Evolutionary conservation across 2,329 filamentous ascomycete species (phyloP).

Genomic region (Neopestalotiopsis sp.): DNA sequence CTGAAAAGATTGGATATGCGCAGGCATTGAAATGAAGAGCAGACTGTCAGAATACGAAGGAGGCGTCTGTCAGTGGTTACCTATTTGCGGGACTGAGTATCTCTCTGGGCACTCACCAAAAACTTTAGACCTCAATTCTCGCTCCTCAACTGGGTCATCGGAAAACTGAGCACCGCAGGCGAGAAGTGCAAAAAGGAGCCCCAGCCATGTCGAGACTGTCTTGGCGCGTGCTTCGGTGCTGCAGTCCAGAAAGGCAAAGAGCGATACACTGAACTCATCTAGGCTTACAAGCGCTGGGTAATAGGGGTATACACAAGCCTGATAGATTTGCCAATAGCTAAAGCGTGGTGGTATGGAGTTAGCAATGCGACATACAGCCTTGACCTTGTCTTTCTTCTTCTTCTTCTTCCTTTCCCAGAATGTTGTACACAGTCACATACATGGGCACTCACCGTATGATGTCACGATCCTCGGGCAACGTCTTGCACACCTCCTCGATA

Average conservation of each 20-base stretch:
- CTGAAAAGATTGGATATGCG: conserved; percentile 14
- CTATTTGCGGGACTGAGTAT: not conserved
- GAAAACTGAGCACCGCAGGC: conserved; percentile 14
- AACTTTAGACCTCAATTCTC: conserved; percentile 12
- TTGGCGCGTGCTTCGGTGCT: not conserved
- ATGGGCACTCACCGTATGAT: conserved; percentile 2
- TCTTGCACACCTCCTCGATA: conserved; percentile 12
- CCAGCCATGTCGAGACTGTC: conserved; percentile 10
- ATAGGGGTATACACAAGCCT: conserved; percentile 13
- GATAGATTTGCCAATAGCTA: conserved; percentile 14
- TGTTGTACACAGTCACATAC: not conserved
- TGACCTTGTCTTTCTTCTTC: not conserved
- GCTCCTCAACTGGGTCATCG: conserved; percentile 11
- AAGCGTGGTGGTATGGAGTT: too few species aligned
- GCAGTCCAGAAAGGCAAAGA: conserved; percentile 13
- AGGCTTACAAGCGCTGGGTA: conserved; percentile 14
- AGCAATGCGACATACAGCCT: too few species aligned
- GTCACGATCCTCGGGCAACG: conserved; percentile 11
- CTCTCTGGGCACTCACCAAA: conserved; percentile 7
- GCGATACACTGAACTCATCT: conserved; percentile 12
- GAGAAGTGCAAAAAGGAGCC: conserved; percentile 9
- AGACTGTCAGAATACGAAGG: not conserved
- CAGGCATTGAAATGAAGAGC: conserved; percentile 13
- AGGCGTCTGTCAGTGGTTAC: not conserved
- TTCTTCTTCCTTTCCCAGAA: not conserved